A percentile compares a stretch with the other conserved stretches of the same genome.
Evolutionary conservation across 768 basidiomycete species (phyloP).

Genomic region (Kwoniella newhampshirensis): DNA sequence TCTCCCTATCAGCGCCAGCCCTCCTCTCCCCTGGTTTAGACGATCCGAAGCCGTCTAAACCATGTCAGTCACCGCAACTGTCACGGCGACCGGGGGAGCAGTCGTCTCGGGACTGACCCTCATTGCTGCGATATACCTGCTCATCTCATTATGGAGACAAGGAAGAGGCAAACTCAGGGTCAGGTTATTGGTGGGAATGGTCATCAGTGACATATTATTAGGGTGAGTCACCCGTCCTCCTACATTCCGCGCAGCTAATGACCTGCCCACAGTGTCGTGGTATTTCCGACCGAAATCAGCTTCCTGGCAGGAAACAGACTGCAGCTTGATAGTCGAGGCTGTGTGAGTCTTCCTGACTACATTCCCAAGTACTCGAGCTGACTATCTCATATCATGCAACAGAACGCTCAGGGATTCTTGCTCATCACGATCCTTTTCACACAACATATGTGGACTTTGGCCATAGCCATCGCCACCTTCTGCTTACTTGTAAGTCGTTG

Average conservation of each 20-base stretch:
- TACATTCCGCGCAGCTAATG: background rate
- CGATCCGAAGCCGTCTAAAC: too few species aligned
- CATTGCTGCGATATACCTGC: conserved; percentile 34
- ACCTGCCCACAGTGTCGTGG: conserved; percentile 29
- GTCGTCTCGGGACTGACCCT: conserved; percentile 41
- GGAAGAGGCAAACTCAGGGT: conserved; percentile 46
- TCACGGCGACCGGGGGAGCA: conserved; percentile 40
- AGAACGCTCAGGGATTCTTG: conserved; percentile 43
- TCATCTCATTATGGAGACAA: conserved; percentile 30
- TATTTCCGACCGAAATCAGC: conserved; percentile 26
- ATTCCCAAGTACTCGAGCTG: too few species aligned
- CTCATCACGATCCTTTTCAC: conserved; percentile 46
- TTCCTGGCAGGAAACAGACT: conserved; percentile 29
- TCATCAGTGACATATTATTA: conserved; percentile 45
- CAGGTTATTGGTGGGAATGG: conserved; percentile 47
- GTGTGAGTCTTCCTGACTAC: conserved; percentile 47
- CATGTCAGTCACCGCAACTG: background rate
- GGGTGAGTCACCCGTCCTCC: conserved; percentile 35
- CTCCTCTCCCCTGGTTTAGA: too few species aligned
- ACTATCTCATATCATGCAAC: background rate
- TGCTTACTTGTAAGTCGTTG: conserved; percentile 45
- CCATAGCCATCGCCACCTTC: conserved; percentile 49
- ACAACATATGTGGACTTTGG: conserved; percentile 51
- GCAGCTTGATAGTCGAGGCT: conserved; percentile 31
- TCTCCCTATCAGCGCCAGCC: too few species aligned